Evolutionary conservation across 108 stramenopile species (phyloP).

Genomic region (Nannochloropsis salina): DNA sequence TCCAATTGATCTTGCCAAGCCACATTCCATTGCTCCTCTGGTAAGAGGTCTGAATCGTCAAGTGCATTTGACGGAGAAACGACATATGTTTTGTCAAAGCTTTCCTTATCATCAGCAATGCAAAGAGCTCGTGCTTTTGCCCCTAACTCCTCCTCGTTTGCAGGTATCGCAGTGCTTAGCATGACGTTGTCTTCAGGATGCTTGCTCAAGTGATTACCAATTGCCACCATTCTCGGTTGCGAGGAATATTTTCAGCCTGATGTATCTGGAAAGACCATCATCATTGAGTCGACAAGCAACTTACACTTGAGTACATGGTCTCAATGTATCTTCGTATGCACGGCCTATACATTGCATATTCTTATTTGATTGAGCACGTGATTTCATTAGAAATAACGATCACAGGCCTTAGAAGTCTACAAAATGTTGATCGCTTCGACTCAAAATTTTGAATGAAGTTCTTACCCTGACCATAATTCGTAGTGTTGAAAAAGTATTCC

Average conservation of each 20-base stretch:
- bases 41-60: not conserved
- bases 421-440: no score
- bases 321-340: no score
- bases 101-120: not conserved
- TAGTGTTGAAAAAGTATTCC: no score
- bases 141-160: not conserved
- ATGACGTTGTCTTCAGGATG: not conserved
- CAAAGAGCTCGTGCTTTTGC: not conserved
- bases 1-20: slow-evolving; percentile 1
- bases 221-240: not conserved
- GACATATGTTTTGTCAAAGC: not conserved
- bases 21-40: slow-evolving; percentile 11
- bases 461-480: no score
- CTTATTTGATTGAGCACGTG: no score
- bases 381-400: no score
- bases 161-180: not conserved
- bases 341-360: no score
- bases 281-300: no score
- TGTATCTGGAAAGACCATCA: no score
- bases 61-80: not conserved
- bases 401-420: no score
- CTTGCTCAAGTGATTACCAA: not conserved
- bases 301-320: no score
- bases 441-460: no score
- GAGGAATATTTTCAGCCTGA: not conserved